A percentile compares a stretch with the other conserved stretches of the same genome.
Evolutionary conservation across 139 green algal species (phyloP).

Genomic region (Eudorina sp.): DNA sequence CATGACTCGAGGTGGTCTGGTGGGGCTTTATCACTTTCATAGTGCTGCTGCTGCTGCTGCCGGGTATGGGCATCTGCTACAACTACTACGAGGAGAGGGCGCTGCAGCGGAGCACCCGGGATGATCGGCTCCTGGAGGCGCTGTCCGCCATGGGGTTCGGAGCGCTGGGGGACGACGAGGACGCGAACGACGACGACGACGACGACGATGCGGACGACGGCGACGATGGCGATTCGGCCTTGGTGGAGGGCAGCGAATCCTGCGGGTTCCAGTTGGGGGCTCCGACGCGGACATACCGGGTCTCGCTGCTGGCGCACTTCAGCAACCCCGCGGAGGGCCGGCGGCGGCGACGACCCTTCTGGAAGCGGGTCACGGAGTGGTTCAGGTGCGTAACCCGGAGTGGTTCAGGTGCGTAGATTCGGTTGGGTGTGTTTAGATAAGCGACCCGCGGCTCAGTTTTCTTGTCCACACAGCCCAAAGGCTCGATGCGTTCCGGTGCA

Average conservation of each 20-base stretch:
- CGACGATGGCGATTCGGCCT: background rate
- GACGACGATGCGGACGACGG: too few relatives aligned
- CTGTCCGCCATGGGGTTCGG: slow-evolving; percentile 3
- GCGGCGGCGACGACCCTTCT: background rate
- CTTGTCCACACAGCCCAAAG: too few relatives aligned
- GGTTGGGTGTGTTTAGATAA: too few relatives aligned
- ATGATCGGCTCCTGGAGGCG: slow-evolving; percentile 30
- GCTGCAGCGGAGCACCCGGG: background rate
- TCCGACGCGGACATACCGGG: too few relatives aligned
- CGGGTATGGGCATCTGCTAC: background rate
- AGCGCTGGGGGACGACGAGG: background rate
- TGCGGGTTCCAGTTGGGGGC: background rate
- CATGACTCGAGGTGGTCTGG: slow-evolving; percentile 7
- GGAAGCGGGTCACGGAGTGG: background rate
- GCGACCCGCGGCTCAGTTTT: too few relatives aligned
- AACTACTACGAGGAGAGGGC: background rate
- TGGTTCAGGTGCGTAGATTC: too few relatives aligned
- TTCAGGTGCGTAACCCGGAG: too few relatives aligned
- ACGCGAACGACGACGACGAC: background rate
- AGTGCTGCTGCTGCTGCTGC: slow-evolving; percentile 1
- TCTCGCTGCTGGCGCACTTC: too few relatives aligned
- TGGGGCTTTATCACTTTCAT: slow-evolving; percentile 41
- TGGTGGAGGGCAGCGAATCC: background rate
- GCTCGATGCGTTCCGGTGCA: too few relatives aligned
- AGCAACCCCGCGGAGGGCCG: background rate